Evolutionary conservation across 495 filamentous ascomycete genomes (phyloP), one percentile per base, ranked within the genome.

Genomic region (Pseudevernia furfuracea): DNA sequence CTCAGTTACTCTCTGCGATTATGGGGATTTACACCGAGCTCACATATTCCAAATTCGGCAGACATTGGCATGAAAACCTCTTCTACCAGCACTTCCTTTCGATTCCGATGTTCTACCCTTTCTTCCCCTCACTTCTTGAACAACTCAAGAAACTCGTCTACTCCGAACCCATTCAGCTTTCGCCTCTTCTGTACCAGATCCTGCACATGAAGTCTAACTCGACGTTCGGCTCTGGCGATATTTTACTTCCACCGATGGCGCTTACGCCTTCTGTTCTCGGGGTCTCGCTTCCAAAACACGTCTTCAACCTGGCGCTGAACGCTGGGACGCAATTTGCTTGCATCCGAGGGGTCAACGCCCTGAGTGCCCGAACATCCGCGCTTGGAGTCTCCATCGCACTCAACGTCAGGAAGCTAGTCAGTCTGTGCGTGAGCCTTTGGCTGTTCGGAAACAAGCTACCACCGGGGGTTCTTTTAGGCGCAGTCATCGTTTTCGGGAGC

Each of bases 1-100:
- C 94, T 4, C 95, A 97, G 76, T 74, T 96, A 9, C 78, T 97
- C 41, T 96, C 91, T 30, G 91, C 94, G 44, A 89, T 92, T 67
- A 97, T 97, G 85, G 94, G 94, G 46, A 82, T 96, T 41, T 99
- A 96, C 75, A 91, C 91, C 0, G 91, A 98, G 73, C 82, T 89
- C 66, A 90, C 92, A 7, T 99, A 97, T 74, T 82, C 84, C 64
- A 82, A 77, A 28, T 89, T 96, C 76, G 91, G 92, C 30, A 86
- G 87, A 43, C 88, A 96, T 76, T 97, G 94, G 91, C 89, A 89
- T 68, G 94, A 97, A 73, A 96, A 95, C 69, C 81, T 99, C 21
- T 97, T 99, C 74, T 99, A 97, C 75, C 89, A 86, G 25, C 91
- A 96, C 67, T 73, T 88, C 25, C 82, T 95, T 23, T 90, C 89